These are phyloP conservation scores for Leccinum subrobustum DNA, from an alignment of 1,284 basidiomycete species.

Conservation along the genomic window DNA sequence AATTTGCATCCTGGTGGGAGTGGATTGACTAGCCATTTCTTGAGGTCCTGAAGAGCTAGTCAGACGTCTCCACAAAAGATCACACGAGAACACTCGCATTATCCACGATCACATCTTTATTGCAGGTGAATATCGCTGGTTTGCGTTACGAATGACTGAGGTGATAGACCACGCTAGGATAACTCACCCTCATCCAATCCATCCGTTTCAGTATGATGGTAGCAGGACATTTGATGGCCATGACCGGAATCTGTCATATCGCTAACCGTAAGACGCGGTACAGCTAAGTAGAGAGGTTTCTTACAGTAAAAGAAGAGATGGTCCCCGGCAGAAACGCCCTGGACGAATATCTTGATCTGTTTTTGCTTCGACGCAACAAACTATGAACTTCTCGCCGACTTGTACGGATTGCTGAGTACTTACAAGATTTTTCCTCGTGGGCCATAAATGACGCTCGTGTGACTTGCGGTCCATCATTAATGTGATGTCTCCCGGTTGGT, in stretches of 20 bases:
- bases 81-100: slow-evolving; percentile 32
- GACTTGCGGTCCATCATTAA: slow-evolving; percentile 31
- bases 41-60: slow-evolving; percentile 34
- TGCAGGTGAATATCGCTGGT: slow-evolving; percentile 25
- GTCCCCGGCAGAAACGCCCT: slow-evolving; percentile 33
- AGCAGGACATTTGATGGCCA: slow-evolving; percentile 31
- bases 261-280: background rate
- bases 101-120: slow-evolving; percentile 32
- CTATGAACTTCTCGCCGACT: background rate
- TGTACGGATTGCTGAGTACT: slow-evolving; percentile 5
- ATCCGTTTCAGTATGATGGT: slow-evolving; percentile 33
- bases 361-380: slow-evolving; percentile 26
- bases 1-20: slow-evolving; percentile 42
- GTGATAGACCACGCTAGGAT: background rate
- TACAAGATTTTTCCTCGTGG: slow-evolving; percentile 31
- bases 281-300: background rate
- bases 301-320: slow-evolving; percentile 41
- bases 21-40: slow-evolving; percentile 37
- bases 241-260: slow-evolving; percentile 36
- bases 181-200: slow-evolving; percentile 40
- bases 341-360: slow-evolving; percentile 34
- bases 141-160: background rate
- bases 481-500: slow-evolving; percentile 25
- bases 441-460: slow-evolving; percentile 12
- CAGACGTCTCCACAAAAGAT: background rate